Conservation (phyloP, 768 basidiomycete species). For the Tulasnella sp. region DNA sequence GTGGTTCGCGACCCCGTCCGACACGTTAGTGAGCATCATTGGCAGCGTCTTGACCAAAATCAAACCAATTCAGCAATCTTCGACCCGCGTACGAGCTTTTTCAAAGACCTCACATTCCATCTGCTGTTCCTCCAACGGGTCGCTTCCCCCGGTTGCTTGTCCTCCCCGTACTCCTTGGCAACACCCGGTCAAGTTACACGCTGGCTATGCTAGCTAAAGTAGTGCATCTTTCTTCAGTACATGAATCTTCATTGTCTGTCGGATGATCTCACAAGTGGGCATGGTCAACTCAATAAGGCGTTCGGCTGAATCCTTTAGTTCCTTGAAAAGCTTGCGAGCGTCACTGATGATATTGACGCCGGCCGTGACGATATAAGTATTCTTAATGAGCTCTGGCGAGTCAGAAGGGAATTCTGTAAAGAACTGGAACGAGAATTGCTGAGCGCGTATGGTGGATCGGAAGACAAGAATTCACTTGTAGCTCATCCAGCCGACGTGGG, state of each 20-base stretch:
- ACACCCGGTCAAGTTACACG: constrained; percentile 42
- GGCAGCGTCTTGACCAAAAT: no score
- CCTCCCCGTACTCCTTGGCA: constrained; percentile 49
- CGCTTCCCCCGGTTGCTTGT: constrained; percentile 48
- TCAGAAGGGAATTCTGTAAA: neutral
- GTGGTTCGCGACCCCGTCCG: constrained; percentile 46
- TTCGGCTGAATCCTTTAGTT: constrained; percentile 45
- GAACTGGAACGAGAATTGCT: neutral
- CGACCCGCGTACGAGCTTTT: neutral
- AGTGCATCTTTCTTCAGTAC: constrained; percentile 38
- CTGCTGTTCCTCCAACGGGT: constrained; percentile 35
- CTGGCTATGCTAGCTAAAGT: constrained; percentile 46
- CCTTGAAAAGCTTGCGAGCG: constrained; percentile 48
- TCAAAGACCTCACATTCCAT: constrained; percentile 35
- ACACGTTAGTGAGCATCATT: no score
- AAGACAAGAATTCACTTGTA: constrained; percentile 36
- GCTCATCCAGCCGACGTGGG: constrained; percentile 43
- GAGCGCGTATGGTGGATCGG: neutral
- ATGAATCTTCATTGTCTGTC: constrained; percentile 32
- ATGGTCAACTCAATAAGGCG: constrained; percentile 50
- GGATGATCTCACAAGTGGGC: constrained; percentile 45
- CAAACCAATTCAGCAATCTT: neutral
- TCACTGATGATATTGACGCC: constrained; percentile 54
- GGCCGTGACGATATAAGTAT: constrained; percentile 42
- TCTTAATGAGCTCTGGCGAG: constrained; percentile 41